These are phyloP conservation scores for Carex cristatella DNA, from an alignment of 176 grass and related monocot genomes.

Conservation along the genomic window DNA sequence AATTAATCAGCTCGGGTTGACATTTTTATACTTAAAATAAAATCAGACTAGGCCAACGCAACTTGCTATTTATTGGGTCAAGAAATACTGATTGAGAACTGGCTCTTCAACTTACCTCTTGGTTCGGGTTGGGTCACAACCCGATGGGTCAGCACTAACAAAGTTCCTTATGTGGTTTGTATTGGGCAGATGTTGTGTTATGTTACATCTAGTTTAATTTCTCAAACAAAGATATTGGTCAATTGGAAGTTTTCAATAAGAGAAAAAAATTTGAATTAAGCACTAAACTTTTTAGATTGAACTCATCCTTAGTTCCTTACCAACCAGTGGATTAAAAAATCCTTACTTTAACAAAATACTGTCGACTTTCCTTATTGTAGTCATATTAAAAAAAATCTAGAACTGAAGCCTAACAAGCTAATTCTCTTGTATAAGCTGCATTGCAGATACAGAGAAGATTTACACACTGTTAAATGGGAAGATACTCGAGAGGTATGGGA, in stretches of 20 bases:
- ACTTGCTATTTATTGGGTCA: not conserved
- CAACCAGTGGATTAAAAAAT: not conserved
- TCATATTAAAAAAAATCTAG: not conserved
- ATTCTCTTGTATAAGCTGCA: not conserved
- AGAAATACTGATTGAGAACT: not conserved
- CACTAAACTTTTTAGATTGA: not conserved
- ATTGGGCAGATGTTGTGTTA: not conserved
- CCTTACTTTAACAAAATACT: not conserved
- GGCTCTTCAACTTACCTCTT: not conserved
- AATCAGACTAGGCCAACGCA: not conserved
- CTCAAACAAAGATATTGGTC: not conserved
- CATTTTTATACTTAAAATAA: not conserved
- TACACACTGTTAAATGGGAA: constrained; percentile 89
- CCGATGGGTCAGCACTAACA: not conserved
- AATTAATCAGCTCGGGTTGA: not conserved
- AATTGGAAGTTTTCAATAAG: not conserved
- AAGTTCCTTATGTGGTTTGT: not conserved
- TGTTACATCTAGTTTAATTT: not conserved
- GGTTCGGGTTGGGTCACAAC: not conserved
- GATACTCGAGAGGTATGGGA: constrained; percentile 72
- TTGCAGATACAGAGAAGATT: constrained; percentile 74
- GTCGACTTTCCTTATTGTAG: not conserved
- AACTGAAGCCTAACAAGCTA: not conserved
- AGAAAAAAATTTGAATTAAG: not conserved
- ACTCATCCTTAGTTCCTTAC: not conserved